Evolutionary conservation across 345 rosid genomes (phyloP).

Genomic region (Excoecaria cochinchinensis): DNA sequence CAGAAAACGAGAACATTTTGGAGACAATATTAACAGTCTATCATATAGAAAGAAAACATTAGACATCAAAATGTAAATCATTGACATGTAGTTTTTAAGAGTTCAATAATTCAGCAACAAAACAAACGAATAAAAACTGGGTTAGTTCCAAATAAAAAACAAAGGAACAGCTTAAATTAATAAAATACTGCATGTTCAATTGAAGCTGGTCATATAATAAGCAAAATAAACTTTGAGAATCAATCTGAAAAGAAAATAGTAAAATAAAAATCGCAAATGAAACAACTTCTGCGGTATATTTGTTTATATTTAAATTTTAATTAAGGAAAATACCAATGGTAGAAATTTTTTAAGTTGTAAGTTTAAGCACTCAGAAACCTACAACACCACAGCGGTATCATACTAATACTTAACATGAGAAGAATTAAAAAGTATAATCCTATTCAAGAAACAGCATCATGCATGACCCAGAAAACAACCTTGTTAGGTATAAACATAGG

Average conservation of each 20-base stretch:
- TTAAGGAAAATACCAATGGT: too few relatives aligned
- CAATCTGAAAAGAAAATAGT: background rate
- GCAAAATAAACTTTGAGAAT: background rate
- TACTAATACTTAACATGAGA: background rate
- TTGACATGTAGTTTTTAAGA: background rate
- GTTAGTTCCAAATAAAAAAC: background rate
- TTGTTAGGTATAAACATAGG: background rate
- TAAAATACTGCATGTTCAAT: background rate
- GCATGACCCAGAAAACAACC: background rate
- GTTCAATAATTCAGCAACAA: background rate
- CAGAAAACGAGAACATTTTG: slow-evolving; percentile 3
- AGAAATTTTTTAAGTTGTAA: background rate
- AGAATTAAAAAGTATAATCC: background rate
- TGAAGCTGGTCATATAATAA: background rate
- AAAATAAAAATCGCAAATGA: background rate
- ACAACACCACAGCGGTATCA: background rate
- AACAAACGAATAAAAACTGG: background rate
- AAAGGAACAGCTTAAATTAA: background rate
- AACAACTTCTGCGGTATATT: background rate
- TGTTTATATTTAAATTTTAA: too few relatives aligned
- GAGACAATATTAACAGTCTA: slow-evolving; percentile 5
- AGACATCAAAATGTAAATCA: background rate
- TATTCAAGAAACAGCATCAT: background rate
- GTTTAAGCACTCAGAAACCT: background rate
- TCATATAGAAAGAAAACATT: slow-evolving; percentile 4